phyloP scores from a whole-genome alignment of 1,284 basidiomycete species.

The Moesziomyces antarcticus region DNA sequence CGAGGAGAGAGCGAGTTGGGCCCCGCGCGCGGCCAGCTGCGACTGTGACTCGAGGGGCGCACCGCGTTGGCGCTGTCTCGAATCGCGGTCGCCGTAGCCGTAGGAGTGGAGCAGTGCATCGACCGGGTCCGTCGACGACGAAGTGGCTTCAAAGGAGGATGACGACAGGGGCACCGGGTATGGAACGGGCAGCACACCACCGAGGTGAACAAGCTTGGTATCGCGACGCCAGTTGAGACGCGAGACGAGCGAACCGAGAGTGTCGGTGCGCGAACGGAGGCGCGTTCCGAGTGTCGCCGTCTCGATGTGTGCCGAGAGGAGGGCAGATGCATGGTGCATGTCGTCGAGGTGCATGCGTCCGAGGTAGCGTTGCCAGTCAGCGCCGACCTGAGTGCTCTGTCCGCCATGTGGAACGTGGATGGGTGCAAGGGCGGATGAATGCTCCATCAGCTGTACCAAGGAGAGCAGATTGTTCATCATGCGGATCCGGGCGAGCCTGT shows the following conservation, averaged over 20 bases:
- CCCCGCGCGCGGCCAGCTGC: conserved; percentile 22
- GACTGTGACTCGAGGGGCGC: conserved; percentile 29
- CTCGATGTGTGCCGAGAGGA: conserved; percentile 58
- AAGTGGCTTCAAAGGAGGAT: not conserved
- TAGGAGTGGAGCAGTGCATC: conserved; percentile 57
- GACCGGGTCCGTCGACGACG: conserved; percentile 38
- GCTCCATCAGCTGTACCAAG: conserved; percentile 39
- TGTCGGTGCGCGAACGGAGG: conserved; percentile 39
- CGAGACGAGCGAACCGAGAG: conserved; percentile 41
- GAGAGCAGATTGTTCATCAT: conserved; percentile 57
- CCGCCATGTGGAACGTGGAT: conserved; percentile 25
- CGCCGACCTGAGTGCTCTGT: conserved; percentile 15
- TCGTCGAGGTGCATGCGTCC: conserved; percentile 30
- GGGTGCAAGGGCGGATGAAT: conserved; percentile 45
- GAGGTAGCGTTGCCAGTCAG: conserved; percentile 20
- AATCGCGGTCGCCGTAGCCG: conserved; percentile 38
- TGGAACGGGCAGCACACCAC: conserved; percentile 57
- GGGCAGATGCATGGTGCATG: conserved; percentile 52
- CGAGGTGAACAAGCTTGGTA: conserved; percentile 59
- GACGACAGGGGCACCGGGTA: conserved; percentile 37
- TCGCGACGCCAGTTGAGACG: conserved; percentile 63
- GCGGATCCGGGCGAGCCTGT: conserved; percentile 31
- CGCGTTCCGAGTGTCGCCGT: conserved; percentile 59
- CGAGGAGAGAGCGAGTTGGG: conserved; percentile 16
- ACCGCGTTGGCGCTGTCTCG: conserved; percentile 24